A percentile compares a stretch with the other conserved stretches of the same genome.
Evolutionary conservation across 768 basidiomycete genomes (phyloP).

Genomic region (Amyloporia xantha): DNA sequence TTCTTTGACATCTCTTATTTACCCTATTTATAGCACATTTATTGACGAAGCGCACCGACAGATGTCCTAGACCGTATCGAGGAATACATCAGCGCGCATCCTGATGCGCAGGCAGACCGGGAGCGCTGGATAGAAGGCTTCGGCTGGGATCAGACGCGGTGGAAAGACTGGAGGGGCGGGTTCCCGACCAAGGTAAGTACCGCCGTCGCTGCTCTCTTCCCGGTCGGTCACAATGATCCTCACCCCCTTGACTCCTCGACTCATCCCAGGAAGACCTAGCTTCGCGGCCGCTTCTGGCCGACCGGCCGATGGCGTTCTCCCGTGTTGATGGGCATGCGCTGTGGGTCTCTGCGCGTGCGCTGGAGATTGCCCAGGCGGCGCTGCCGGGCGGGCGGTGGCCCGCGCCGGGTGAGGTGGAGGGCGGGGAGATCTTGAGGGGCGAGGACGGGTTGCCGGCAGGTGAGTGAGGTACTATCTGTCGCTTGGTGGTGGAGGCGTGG

Average conservation of each 20-base stretch:
- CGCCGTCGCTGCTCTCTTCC: neutral
- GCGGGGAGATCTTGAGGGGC: constrained; percentile 69
- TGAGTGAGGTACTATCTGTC: constrained; percentile 21
- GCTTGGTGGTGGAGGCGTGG: no score
- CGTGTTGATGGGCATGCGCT: constrained; percentile 81
- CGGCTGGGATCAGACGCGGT: constrained; percentile 93
- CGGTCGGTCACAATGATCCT: neutral
- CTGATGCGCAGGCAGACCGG: constrained; percentile 46
- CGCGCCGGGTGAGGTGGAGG: constrained; percentile 21
- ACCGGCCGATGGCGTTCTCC: constrained; percentile 63
- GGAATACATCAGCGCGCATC: constrained; percentile 48
- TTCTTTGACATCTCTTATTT: no score
- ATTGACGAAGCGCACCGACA: constrained; percentile 25
- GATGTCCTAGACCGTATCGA: constrained; percentile 62
- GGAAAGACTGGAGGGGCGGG: constrained; percentile 38
- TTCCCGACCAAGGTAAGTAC: constrained; percentile 71
- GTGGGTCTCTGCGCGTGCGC: constrained; percentile 77
- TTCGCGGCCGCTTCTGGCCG: constrained; percentile 56
- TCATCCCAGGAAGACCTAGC: constrained; percentile 75
- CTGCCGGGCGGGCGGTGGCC: constrained; percentile 38
- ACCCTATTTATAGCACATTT: no score
- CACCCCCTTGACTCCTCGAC: no score
- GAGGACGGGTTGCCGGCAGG: constrained; percentile 62
- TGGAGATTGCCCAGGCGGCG: constrained; percentile 49
- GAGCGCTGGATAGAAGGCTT: constrained; percentile 74